Percentiles rank a stretch among this genome's conserved stretches.
Conservation (phyloP, 148 eudicot species). For the Tetragonia tetragonoides region DNA sequence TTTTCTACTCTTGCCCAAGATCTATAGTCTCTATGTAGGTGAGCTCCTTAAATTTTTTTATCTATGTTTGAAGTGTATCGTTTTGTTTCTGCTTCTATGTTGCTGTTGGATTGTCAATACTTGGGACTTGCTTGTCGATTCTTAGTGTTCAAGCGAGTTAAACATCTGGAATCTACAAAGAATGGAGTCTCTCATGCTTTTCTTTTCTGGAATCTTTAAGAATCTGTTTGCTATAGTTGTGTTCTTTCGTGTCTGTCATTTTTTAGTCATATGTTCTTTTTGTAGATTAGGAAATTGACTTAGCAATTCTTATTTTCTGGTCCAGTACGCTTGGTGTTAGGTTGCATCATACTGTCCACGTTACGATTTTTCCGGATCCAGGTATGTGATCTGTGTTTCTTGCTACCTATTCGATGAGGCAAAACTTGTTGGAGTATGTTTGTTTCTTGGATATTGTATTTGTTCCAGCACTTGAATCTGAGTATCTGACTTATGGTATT, state of each 20-base stretch:
- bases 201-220: not conserved
- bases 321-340: conserved; percentile 80
- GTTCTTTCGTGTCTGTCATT: conserved; percentile 1
- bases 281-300: not conserved
- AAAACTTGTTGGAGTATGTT: not conserved
- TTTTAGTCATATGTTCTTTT: not conserved
- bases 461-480: conserved; percentile 3
- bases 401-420: not conserved
- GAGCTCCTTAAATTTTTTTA: conserved; percentile 15
- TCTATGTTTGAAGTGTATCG: not conserved
- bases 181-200: not conserved
- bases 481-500: not conserved
- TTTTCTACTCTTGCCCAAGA: conserved; percentile 65
- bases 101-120: not conserved
- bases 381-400: conserved; percentile 35
- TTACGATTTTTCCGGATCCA: conserved; percentile 73
- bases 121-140: not conserved
- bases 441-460: conserved; percentile 1
- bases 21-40: conserved; percentile 75
- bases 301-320: conserved; percentile 3
- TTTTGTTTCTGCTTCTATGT: not conserved
- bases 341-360: conserved; percentile 65
- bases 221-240: not conserved
- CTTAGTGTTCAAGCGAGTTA: not conserved
- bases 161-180: not conserved